Evolutionary conservation across 2,329 filamentous ascomycete genomes (phyloP), one percentile per base, ranked within the genome.

Genomic region (Penicillium sp.): DNA sequence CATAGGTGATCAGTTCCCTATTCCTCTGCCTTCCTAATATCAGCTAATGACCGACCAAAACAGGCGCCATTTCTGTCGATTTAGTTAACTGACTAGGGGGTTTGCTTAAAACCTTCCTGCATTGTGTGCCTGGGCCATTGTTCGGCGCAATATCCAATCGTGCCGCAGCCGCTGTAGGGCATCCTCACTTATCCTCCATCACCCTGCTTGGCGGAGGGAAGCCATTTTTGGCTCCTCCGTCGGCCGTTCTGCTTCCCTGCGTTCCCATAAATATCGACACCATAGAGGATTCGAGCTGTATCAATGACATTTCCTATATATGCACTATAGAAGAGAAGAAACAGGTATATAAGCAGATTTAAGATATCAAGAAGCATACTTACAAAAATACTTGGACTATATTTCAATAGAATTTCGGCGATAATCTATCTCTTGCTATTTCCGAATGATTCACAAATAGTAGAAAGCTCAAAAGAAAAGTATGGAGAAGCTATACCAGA

Each of bases 221-320:
- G 21, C 21, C 21, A 23, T 23, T 23, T 23, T 23, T 23, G 21
- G n/a, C n/a, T n/a, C n/a, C n/a, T n/a, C n/a, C n/a, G n/a, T n/a
- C n/a, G n/a, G n/a, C n/a, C n/a, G n/a, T 23, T 23, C 21, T 23
- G 21, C 21, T 23, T 23, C 21, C 21, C 21, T 23, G 21, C 7
- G 21, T 23, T 23, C 21, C 21, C 21, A 11, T 23, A 23, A 23
- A 23, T 62, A 54, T 7, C 47, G 48, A 40, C 44, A n/a, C n/a
- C n/a, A n/a, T 62, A n/a, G 40, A 59, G 17, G 44, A 60, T 30
- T 53, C 45, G 9, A 51, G 48, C 21, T 54, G 26, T 43, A 30
- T 62, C 26, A 60, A 61, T 39, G 19, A 55, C 4, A 33, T 59
- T 28, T 47, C 47, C 16, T 7, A 7, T 8, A 41, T 59, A 21